Percentiles rank a stretch among this genome's conserved stretches.
Conservation (phyloP, 345 rosid genomes). For the Pugionium cornutum region DNA sequence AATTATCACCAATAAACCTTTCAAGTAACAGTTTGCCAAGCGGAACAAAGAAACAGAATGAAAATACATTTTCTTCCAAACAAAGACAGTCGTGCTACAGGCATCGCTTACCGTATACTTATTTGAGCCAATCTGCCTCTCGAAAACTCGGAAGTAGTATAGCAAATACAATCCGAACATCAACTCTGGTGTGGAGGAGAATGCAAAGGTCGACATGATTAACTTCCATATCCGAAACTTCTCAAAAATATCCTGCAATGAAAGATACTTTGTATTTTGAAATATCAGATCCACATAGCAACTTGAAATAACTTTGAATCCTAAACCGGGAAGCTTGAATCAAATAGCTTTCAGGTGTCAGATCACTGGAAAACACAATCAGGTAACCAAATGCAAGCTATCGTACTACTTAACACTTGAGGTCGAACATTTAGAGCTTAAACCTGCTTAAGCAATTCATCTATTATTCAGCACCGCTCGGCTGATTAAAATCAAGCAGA, state of each 20-base stretch:
- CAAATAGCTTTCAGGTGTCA: no score
- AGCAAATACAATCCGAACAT: constrained; percentile 87
- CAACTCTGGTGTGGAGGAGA: constrained; percentile 90
- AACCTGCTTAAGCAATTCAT: constrained; percentile 1
- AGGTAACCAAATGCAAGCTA: not conserved
- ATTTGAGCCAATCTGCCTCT: constrained; percentile 97
- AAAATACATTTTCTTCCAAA: not conserved
- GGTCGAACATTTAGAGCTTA: not conserved
- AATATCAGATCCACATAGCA: no score
- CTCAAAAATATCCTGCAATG: constrained; percentile 70
- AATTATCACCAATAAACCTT: not conserved
- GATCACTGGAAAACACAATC: constrained; percentile 3
- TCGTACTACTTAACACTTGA: constrained; percentile 5
- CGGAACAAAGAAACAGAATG: constrained; percentile 16
- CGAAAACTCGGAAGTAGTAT: constrained; percentile 96
- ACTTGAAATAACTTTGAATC: no score
- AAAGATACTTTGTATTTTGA: not conserved
- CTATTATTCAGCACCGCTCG: not conserved
- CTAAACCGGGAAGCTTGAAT: no score
- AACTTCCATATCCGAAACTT: constrained; percentile 72
- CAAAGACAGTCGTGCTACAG: constrained; percentile 5
- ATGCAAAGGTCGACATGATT: constrained; percentile 63
- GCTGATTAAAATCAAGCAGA: constrained; percentile 8
- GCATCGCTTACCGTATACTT: constrained; percentile 73
- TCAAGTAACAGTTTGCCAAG: constrained; percentile 1